These are phyloP conservation scores for Candida sanyaensis DNA, from an alignment of 1,139 yeast genomes.

Conservation along the genomic window DNA sequence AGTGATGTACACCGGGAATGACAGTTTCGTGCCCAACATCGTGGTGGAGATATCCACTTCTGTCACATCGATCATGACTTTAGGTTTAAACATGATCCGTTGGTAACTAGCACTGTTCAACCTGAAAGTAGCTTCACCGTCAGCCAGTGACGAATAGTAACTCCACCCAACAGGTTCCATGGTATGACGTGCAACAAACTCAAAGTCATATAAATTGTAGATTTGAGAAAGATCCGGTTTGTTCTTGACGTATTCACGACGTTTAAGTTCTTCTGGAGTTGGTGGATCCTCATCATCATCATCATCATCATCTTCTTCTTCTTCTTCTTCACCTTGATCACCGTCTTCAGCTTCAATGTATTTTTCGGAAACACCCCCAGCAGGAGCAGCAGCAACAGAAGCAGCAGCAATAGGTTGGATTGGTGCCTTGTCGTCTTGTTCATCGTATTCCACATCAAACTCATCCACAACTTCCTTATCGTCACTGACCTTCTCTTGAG, in stretches of 20 bases:
- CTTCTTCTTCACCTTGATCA: slow-evolving; percentile 28
- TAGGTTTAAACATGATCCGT: slow-evolving; percentile 82
- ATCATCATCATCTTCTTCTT: slow-evolving; percentile 24
- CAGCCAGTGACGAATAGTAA: slow-evolving; percentile 88
- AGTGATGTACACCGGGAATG: slow-evolving; percentile 67
- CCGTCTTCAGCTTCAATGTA: slow-evolving; percentile 24
- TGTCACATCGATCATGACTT: slow-evolving; percentile 71
- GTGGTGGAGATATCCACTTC: slow-evolving; percentile 37
- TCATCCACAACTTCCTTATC: slow-evolving; percentile 34
- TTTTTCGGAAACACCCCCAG: slow-evolving; percentile 21
- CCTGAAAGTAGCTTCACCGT: slow-evolving; percentile 86
- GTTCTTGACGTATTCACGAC: slow-evolving; percentile 25
- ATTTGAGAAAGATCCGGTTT: slow-evolving; percentile 69
- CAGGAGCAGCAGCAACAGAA: slow-evolving; percentile 2
- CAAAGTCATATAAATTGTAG: slow-evolving; percentile 78
- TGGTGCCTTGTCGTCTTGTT: slow-evolving; percentile 38
- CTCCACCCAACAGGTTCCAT: slow-evolving; percentile 85
- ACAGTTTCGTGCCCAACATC: slow-evolving; percentile 40
- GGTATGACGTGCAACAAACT: slow-evolving; percentile 71
- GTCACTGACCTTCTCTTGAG: background rate
- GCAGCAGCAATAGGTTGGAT: slow-evolving; percentile 14
- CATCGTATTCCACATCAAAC: slow-evolving; percentile 49
- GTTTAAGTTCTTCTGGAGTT: slow-evolving; percentile 31
- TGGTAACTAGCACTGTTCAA: slow-evolving; percentile 91
- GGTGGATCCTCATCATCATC: slow-evolving; percentile 38